Conservation (phyloP, 2,329 filamentous ascomycete genomes). For the Kalaharituber pfeilii region DNA sequence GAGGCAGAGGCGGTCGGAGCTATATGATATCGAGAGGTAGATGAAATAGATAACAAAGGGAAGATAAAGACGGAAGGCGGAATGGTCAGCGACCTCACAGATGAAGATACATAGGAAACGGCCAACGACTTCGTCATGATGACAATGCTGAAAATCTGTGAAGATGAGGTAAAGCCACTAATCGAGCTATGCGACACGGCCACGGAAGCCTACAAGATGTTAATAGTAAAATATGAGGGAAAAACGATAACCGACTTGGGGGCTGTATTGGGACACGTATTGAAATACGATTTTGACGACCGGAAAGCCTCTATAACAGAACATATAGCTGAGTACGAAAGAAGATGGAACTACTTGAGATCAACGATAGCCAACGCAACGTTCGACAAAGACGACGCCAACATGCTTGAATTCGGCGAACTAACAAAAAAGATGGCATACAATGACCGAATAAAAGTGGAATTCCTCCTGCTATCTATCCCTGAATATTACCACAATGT, state of each 20-base stretch:
- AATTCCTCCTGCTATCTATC: not conserved
- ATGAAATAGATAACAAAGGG: not conserved
- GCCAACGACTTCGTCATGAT: not conserved
- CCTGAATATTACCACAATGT: not conserved
- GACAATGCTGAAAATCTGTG: not conserved
- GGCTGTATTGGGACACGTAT: not conserved
- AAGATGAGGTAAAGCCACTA: not conserved
- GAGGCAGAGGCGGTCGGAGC: no score
- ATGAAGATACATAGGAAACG: not conserved
- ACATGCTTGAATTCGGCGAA: not conserved
- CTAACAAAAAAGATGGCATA: not conserved
- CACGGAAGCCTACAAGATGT: not conserved
- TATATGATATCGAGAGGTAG: no score
- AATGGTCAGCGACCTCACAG: not conserved
- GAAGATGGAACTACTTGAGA: not conserved
- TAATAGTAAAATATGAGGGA: not conserved
- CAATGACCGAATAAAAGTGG: not conserved
- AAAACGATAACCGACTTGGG: not conserved
- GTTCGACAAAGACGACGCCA: not conserved
- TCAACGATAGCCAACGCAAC: not conserved
- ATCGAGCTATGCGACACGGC: not conserved
- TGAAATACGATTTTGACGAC: not conserved
- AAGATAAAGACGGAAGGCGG: not conserved
- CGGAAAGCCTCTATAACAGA: not conserved
- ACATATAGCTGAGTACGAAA: not conserved